Evolutionary conservation across 2,329 filamentous ascomycete species (phyloP), one percentile per base, ranked within the genome.

Genomic region (Bimuria novae-zelandiae): DNA sequence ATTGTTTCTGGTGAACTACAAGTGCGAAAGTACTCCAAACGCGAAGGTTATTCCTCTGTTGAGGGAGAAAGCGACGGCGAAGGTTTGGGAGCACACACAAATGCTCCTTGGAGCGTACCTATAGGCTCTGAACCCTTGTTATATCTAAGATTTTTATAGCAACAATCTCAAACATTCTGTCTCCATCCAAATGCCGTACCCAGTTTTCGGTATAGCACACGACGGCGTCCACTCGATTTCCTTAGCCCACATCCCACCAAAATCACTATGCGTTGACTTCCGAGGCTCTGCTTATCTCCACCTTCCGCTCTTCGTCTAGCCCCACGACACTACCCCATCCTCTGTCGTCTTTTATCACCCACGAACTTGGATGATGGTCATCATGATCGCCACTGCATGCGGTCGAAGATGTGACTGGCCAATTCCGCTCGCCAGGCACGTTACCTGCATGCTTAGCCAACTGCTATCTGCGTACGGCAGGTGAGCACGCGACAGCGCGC

Each of bases 221-320:
- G 27, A 12, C 12, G 27, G 27, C 27, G 27, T 12, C 7, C 7
- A 7, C 27, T 30, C 27, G 30, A 12, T 4, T 33, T n/a, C n/a
- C n/a, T n/a, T n/a, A n/a, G n/a, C n/a, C n/a, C n/a, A n/a, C n/a
- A n/a, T n/a, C n/a, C n/a, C n/a, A n/a, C n/a, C n/a, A n/a, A n/a
- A 3, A 25, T 43, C 7, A 19, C 40, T 16, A 43, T 14, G 40
- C 40, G 40, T 25, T 16, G 40, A 43, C 25, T 32, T 43, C 40
- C 40, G 40, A 29, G 21, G 16, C 23, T 5, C 25, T 30, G 40
- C 40, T 43, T 44, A 44, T 44, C 42, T 44, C 42, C 39, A 55
- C 52, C 52, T 55, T 48, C 48, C 48, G 25, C 12, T 32, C 43
- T 37, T 4, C 47, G 52, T 17, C 30, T 54, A 54, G 52, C 43